Percentiles rank a stretch among this genome's conserved stretches.
Evolutionary conservation across 1,284 basidiomycete species (phyloP).

Genomic region (Pseudozyma thailandica): DNA sequence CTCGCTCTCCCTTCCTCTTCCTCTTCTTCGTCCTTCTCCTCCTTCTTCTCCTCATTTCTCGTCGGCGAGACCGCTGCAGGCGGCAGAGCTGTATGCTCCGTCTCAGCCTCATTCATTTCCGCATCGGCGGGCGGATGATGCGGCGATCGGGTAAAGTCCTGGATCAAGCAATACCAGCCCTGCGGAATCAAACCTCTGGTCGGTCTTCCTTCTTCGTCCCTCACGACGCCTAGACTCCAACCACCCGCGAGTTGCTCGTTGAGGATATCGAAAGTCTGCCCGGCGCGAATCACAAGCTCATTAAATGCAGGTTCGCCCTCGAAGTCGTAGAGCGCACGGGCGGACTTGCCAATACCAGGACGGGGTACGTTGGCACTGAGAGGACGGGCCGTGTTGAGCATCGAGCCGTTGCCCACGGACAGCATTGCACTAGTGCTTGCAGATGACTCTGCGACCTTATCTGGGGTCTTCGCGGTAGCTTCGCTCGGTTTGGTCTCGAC

Average conservation of each 20-base stretch:
- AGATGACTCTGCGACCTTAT: neutral
- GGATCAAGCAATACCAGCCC: conserved; percentile 57
- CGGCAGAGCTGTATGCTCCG: neutral
- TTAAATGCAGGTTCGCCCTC: conserved; percentile 56
- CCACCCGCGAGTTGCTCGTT: conserved; percentile 55
- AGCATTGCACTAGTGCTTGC: neutral
- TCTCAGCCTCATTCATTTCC: conserved; percentile 12
- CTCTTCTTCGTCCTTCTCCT: neutral
- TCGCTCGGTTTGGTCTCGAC: conserved; percentile 5
- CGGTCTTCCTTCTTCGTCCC: conserved; percentile 36
- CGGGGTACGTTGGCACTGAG: conserved; percentile 14
- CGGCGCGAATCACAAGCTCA: conserved; percentile 52
- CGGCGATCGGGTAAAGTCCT: conserved; percentile 52
- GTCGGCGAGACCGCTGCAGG: conserved; percentile 3
- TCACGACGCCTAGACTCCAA: conserved; percentile 55
- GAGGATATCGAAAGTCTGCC: conserved; percentile 55
- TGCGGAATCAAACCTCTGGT: conserved; percentile 52
- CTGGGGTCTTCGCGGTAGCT: neutral
- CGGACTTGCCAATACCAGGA: conserved; percentile 44
- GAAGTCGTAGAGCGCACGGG: conserved; percentile 59
- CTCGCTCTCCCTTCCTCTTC: neutral
- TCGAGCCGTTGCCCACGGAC: conserved; percentile 1
- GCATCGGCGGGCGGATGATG: no score
- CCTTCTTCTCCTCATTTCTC: neutral
- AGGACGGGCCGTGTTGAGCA: conserved; percentile 10